Conservation (phyloP, 352 stramenopile species). For the Pythium insidiosum region DNA sequence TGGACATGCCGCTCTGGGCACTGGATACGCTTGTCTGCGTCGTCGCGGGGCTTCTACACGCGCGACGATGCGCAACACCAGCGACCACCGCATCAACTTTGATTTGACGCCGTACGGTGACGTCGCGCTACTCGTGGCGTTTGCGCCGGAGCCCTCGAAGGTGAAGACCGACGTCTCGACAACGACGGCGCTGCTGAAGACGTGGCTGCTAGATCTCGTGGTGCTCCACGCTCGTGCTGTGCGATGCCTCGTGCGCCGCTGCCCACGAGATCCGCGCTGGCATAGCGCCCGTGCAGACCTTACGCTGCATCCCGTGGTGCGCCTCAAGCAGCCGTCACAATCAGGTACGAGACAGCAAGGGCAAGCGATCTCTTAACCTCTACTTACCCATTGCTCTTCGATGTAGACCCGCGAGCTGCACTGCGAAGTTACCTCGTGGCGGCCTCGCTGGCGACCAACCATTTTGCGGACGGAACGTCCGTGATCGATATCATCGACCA, state of each 20-base stretch:
- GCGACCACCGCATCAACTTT: conserved; percentile 74
- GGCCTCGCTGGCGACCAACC: conserved; percentile 74
- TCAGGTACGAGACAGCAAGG: conserved; percentile 35
- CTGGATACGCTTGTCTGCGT: conserved; percentile 64
- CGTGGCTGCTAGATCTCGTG: conserved; percentile 48
- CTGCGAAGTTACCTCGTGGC: conserved; percentile 69
- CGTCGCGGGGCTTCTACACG: conserved; percentile 56
- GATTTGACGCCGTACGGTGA: conserved; percentile 78
- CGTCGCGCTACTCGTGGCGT: conserved; percentile 63
- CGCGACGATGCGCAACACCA: conserved; percentile 63
- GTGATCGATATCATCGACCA: conserved; percentile 80
- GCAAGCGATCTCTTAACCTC: neutral
- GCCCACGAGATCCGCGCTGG: conserved; percentile 69
- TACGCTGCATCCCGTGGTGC: conserved; percentile 59
- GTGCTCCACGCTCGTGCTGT: conserved; percentile 43
- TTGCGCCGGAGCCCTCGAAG: conserved; percentile 39
- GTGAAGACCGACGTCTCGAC: conserved; percentile 23
- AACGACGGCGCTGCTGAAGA: conserved; percentile 46
- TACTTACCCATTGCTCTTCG: too few species aligned
- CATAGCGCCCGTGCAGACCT: conserved; percentile 67
- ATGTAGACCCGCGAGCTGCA: conserved; percentile 53
- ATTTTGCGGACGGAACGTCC: conserved; percentile 61
- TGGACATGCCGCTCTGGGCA: conserved; percentile 54
- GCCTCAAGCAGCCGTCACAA: conserved; percentile 49
- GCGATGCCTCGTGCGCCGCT: conserved; percentile 39